Evolutionary conservation across 2,329 filamentous ascomycete species (phyloP), one percentile per base, ranked within the genome.

Genomic region (Hansfordia pulvinata): DNA sequence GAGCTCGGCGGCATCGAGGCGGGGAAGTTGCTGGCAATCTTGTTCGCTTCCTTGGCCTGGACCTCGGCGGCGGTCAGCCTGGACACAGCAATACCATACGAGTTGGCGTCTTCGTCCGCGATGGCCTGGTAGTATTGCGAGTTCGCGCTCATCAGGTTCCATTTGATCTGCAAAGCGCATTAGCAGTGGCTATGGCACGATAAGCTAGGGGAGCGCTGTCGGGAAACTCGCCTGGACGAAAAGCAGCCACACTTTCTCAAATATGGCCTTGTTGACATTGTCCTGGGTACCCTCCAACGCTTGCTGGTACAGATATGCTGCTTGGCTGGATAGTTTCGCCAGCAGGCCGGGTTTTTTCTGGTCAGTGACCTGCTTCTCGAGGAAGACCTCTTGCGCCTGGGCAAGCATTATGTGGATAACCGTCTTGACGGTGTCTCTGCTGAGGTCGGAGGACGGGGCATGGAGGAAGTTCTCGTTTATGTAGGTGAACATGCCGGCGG

Each of bases 391-490:
- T 51, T 98, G 92, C 4, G 81, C 88, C 53, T 98, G 90, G 2
- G 88, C 92, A 29, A 98, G 69, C 67, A 84, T 96, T 32, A 98
- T 73, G 27, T 77, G 71, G 47, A 98, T 96, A 37, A 98, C 56
- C 0, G 84, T 85, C 58, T 94, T 94, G 44, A 98, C 84, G 0
- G 90, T 98, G 26, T 98, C 88, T 33, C 90, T 65, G 50, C 86
- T 96, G 25, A 98, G 58, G 46, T 98, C 90, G n/a, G 83, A 86
- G 7, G 86, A 94, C 1, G 92, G 90, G 2, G 90, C 90, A 45
- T 98, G 90, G 19, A 98, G 62, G 50, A 98, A 98, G 58, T 98
- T 98, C 57, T 98, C 90, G 54, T 98, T 98, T 60, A 98, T 98
- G 46, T 98, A 98, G 28, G 88, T 96, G 53, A 96, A 98, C 90